Base-by-base conservation (phyloP, 2,329 filamentous ascomycete species). In the Stagonosporopsis cucurbitacearum region DNA sequence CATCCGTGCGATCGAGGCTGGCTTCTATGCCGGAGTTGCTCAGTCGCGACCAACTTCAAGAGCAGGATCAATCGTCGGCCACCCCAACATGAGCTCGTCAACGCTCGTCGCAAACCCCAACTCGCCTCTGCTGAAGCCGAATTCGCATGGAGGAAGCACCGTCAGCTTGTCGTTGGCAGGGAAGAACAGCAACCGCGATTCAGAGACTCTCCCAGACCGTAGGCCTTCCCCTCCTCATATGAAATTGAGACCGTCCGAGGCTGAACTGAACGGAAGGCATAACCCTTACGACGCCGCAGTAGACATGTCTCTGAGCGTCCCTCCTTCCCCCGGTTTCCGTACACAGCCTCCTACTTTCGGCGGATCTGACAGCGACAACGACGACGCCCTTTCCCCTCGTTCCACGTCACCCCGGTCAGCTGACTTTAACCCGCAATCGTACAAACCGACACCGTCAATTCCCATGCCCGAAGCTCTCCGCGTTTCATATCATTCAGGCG, bases 1-100 rank as follows among this genome's bases (percentile, higher is more conserved):
- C 42, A 64, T 77, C 39, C 72, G 75, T n/a, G 75, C 75, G 52
- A 73, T 77, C 30, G 75, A 77, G 62, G 74, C 75, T 33, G 75
- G 75, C n/a, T 77, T 74, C 62, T 76, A 68, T 45, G 75, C 72
- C 42, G 75, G 75, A 45, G 72, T 77, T 11, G 68, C 71, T 23
- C 75, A 77, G 48, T 77, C 75, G 22, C 71, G 73, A 39, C 74
- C 74, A 20, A 69, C 66, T 11, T 76, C 74, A 57, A 68, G 71
- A 65, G 67, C 72, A 15, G 67, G 66, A 58, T 76, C 73, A 6
- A 50, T 68, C 25, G 54, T 59, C 19, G 66, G 64, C 20, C 62
- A 60, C 26, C 66, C 68, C 28, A 61, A 64, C 28, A 68, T 73
- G 67, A 74, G 71, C 66, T 65, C 70, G 23, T 72, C 66, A 52